Evolutionary conservation across 129 eudicot species (phyloP), one percentile per base, ranked within the genome.

Genomic region (Glebionis coronaria): DNA sequence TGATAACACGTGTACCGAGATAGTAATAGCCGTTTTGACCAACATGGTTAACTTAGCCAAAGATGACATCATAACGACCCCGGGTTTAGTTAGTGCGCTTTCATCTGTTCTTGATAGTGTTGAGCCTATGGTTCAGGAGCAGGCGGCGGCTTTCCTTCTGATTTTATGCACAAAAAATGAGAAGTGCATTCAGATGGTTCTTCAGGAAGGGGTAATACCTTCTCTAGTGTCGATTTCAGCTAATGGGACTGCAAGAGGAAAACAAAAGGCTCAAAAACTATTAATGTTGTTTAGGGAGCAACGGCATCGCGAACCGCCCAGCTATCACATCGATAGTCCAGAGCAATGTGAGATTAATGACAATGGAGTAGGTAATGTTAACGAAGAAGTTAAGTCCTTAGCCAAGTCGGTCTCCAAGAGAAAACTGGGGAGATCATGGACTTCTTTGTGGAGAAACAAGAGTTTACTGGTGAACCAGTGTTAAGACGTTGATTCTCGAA

Each of bases 191-290:
- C 87, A 92, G 67, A 83, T 92, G 85, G 91, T 92, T 9, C 89
- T 92, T 60, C 95, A 86, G 75, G 98, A 92, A 78, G 98, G 98
- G 44, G 96, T 86, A 15, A 92, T 92, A 52, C 98, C 98, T 54
- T 83, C 98, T 5, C 64, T 92, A 71, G 98, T 92, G 23, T 83
- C 96, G 27, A 67, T 92, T 23, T 89, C 94, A 0, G 98, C 86
- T 15, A 88, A 84, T 50, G 98, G 98, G 56, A 85, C 95, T 4
- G 76, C 66, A 47, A 79, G 98, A 72, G 95, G 96, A 68, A 76
- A 87, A 53, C 95, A 92, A 63, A 92, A 92, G 70, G 90, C 98
- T 29, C 89, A 83, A 75, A 88, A 88, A 63, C 84, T 92, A 44
- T 76, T 92, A 69, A 82, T 88, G 96, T 38, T 92, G 76, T 92